Conservation (phyloP, 352 stramenopile genomes). For the Globisporangium canariense region DNA sequence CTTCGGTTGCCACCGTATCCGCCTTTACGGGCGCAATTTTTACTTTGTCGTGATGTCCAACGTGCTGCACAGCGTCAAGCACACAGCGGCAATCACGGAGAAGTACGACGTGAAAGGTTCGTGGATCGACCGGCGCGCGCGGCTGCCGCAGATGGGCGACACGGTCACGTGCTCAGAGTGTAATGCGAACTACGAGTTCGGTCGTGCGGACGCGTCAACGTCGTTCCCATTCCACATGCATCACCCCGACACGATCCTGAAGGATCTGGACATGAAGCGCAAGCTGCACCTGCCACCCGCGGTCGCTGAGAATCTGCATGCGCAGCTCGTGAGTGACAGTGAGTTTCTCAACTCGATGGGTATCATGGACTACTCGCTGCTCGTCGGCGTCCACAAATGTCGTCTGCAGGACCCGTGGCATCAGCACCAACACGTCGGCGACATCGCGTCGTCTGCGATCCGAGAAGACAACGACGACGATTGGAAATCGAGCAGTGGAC, state of each 20-base stretch:
- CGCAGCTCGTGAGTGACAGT: conserved; percentile 49
- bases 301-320: conserved; percentile 35
- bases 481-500: conserved; percentile 15
- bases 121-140: conserved; percentile 61
- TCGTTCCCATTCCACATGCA: conserved; percentile 43
- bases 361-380: conserved; percentile 81
- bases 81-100: conserved; percentile 58
- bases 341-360: conserved; percentile 66
- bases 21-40: conserved; percentile 77
- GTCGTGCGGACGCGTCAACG: conserved; percentile 26
- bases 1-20: conserved; percentile 81
- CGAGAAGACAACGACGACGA: conserved; percentile 18
- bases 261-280: conserved; percentile 60
- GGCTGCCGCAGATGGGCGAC: conserved; percentile 43
- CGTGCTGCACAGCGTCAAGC: conserved; percentile 53
- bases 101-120: conserved; percentile 81
- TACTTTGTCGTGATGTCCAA: conserved; percentile 84
- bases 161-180: conserved; percentile 66
- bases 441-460: conserved; percentile 8
- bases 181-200: conserved; percentile 48
- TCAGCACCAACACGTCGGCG: conserved; percentile 8
- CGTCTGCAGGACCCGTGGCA: conserved; percentile 25
- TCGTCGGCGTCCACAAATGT: conserved; percentile 70
- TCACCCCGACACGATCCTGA: conserved; percentile 64
- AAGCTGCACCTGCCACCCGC: conserved; percentile 34